These are phyloP conservation scores for Scheffersomyces ergatensis DNA, from an alignment of 805 yeast species.

Conservation along the genomic window DNA sequence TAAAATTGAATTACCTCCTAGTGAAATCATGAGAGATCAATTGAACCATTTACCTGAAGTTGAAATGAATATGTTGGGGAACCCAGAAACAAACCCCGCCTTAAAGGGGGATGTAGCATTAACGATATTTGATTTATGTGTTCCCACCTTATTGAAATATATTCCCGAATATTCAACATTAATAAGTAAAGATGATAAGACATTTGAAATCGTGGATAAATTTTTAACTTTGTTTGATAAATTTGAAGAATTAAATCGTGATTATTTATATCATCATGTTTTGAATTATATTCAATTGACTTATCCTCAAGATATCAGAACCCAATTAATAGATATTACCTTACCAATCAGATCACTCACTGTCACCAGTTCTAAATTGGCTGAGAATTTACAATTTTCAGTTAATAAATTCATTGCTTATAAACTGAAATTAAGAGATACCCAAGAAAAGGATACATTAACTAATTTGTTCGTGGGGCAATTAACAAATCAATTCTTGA, in stretches of 20 bases:
- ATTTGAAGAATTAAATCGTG: constrained; percentile 68
- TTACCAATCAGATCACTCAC: constrained; percentile 60
- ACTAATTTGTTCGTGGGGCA: constrained; percentile 23
- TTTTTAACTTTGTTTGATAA: constrained; percentile 62
- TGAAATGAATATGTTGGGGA: constrained; percentile 80
- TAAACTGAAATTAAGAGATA: constrained; percentile 38
- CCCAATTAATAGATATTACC: constrained; percentile 54
- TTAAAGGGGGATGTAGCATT: constrained; percentile 54
- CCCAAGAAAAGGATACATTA: constrained; percentile 28
- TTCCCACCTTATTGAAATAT: constrained; percentile 26
- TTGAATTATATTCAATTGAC: constrained; percentile 49
- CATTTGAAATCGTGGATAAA: constrained; percentile 34
- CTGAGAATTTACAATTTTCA: constrained; percentile 61
- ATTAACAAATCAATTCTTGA: constrained; percentile 24
- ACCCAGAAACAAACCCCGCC: constrained; percentile 76
- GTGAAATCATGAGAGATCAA: constrained; percentile 57
- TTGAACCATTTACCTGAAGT: constrained; percentile 81
- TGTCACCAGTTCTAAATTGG: constrained; percentile 42
- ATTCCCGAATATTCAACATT: constrained; percentile 19
- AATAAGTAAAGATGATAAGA: constrained; percentile 34
- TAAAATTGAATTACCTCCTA: constrained; percentile 43
- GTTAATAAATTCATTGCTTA: constrained; percentile 71
- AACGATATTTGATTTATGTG: constrained; percentile 35
- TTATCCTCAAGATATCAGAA: constrained; percentile 37
- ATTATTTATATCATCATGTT: constrained; percentile 63